Base-by-base conservation (phyloP, 164 flowering plant genomes). In the Magnolia changhungtana region DNA sequence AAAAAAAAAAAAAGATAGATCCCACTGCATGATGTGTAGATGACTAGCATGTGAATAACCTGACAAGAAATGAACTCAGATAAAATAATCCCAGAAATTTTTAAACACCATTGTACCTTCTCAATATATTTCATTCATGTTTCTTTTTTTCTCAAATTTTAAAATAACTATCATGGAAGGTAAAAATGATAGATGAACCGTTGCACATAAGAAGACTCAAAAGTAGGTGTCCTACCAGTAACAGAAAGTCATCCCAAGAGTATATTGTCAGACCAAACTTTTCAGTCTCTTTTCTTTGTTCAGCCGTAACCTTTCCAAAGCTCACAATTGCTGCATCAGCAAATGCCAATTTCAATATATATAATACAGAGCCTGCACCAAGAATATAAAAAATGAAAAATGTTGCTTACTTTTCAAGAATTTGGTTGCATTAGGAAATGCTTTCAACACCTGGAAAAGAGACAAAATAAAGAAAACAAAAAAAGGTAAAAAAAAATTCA, bases 201-300 rank as follows among this genome's bases (percentile, higher is more conserved):
- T 64, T 13, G 37, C 14, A 23, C 51, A 13, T 58, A 24, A 75
- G 51, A 75, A 67, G 31, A 76, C 31, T 51, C 19, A 76, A 63
- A 55, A 37, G 64, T 55, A 78, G 73, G 73, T 74, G 78, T 24
- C 87, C 20, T 83, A 96, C 99, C 93, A 90, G 82, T 70, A 76
- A 78, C 81, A 92, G 77, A 84, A 96, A 96, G 11, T 92, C 97
- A 63, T 90, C 90, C 99, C 99, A 96, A 16, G 96, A 81, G 84
- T 88, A 89, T 71, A 88, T 77, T 61, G 84, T 75, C 76, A 92
- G 49, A 31, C 90, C 97, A 86, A 78, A 85, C 75, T 88, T 88
- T 75, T 79, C 89, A 81, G 83, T 85, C 49, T 73, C 91, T 68
- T 85, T 89, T 78, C 76, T 90, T 76, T 93, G 93, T 75, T 89